Base-by-base conservation (phyloP, 805 yeast species). In the Candida easanensis region DNA sequence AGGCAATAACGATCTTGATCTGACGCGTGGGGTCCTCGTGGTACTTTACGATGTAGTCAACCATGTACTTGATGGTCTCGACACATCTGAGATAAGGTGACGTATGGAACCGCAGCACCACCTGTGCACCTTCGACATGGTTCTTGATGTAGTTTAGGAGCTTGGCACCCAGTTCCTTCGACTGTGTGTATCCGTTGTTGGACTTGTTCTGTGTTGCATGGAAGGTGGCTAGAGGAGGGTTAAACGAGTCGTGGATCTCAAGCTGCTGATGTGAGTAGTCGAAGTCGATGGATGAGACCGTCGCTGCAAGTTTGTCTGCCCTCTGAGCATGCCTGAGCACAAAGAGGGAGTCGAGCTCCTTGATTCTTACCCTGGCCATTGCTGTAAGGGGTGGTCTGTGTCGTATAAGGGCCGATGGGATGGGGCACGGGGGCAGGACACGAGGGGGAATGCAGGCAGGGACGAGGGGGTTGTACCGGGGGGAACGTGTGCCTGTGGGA, bases 71-170 rank as follows among this genome's bases (percentile, higher is more conserved):
- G 36, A 57, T 58, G 0, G 75, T 71, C 50, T 71, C 74, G 5
- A 71, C 53, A 48, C 76, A 71, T 46, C 76, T 48, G 33, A 70
- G 61, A 44, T 71, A 71, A 0, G 76, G 76, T 2, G 75, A 70
- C 5, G 69, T 60, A 48, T 71, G 75, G 38, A 58, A 49, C 17
- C 52, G 42, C 13, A 58, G 38, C 6, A 42, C 48, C 3, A 56
- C 48, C 2, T n/a, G 23, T 4, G 39, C 21, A 21, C 50, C 50
- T 5, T 44, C 33, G 4, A 50, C 46, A 30, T 54, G 56, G 10
- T 49, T 36, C 4, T 46, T 36, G 7, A 58, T 42, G 23, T 58
- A 58, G 37, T 45, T 45, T 14, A 53, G 41, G 2, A 58, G 39
- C 28, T 52, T 52, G 8, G 49, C 46, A 0, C 60, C 61, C 38